Evolutionary conservation across 768 basidiomycete genomes (phyloP), one percentile per base, ranked within the genome.

Genomic region (Terana coerulea): DNA sequence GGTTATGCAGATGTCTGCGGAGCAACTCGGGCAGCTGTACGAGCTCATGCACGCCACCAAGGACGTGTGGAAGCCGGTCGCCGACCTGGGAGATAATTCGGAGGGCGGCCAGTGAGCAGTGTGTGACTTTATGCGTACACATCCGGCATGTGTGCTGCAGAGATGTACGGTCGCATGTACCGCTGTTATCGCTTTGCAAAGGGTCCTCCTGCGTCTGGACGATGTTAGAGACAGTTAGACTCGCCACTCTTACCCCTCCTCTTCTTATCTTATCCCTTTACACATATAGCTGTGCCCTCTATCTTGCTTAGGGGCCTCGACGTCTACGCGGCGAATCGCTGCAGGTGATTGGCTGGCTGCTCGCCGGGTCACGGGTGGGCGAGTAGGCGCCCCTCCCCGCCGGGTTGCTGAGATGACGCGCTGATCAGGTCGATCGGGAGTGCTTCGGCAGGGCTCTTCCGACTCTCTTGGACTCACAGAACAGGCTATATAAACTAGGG

Each of bases 21-120:
- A 95, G 64, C 95, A 99, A 65, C 73, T 98, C 3, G 90, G 90
- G 1, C 95, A 98, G 67, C 69, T 99, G 35, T 92, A 97, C 64
- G 94, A 98, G 64, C 77, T 99, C 54, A 93, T 95, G 91, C 85
- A 90, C 55, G 89, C 86, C 2, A 85, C 92, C 0, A 91, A 89
- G 63, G 86, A 86, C 55, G 76, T 95, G 28, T 95, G 90, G 91
- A 93, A 86, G 62, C 76, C 83, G 19, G 36, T 36, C 28, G 8
- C 26, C 31, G 30, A 40, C 48, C 11, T n/a, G 19, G 12, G 21
- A 29, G 44, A 49, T 8, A 33, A 39, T 6, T n/a, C n/a, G 47
- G 34, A 39, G 10, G 3, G 26, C 21, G 28, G 19, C 12, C 35
- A 19, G 24, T 49, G 21, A 49, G n/a, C 6, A 51, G 10, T n/a